Evolutionary conservation across 2,329 filamentous ascomycete genomes (phyloP).

Genomic region (Hypoxylon rubiginosum): DNA sequence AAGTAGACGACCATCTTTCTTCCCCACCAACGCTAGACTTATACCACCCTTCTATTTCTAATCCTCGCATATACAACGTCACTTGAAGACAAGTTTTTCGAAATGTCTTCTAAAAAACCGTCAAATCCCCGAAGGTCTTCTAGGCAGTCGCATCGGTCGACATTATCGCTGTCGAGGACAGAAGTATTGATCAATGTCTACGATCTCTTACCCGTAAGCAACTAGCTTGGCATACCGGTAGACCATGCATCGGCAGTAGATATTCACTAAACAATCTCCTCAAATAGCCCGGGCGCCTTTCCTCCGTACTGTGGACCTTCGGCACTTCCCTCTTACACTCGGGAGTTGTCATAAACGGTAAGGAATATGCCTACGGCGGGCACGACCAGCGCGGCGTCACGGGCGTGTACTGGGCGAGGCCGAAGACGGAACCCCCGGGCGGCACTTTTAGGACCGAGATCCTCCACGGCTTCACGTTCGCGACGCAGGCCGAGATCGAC

Average conservation of each 20-base stretch:
- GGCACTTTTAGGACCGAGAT: slow-evolving; percentile 82
- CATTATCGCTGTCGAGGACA: slow-evolving; percentile 77
- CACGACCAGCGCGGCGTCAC: slow-evolving; percentile 78
- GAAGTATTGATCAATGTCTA: slow-evolving; percentile 84
- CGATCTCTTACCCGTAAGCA: slow-evolving; percentile 76
- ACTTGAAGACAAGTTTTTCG: slow-evolving; percentile 44
- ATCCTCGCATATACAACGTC: slow-evolving; percentile 4
- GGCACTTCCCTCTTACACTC: slow-evolving; percentile 85
- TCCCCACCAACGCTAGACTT: slow-evolving; percentile 16
- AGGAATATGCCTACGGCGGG: slow-evolving; percentile 88
- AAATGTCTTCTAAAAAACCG: slow-evolving; percentile 61
- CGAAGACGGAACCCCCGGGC: slow-evolving; percentile 78
- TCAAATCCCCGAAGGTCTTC: slow-evolving; percentile 53
- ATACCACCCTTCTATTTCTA: not conserved
- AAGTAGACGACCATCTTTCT: slow-evolving; percentile 12
- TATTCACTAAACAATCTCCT: slow-evolving; percentile 20
- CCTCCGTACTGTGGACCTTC: slow-evolving; percentile 82
- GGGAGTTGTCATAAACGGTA: slow-evolving; percentile 83
- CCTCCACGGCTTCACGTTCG: slow-evolving; percentile 83
- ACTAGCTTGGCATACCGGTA: not conserved
- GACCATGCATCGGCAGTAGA: not conserved
- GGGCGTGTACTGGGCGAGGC: slow-evolving; percentile 87
- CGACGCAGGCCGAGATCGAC: slow-evolving; percentile 77
- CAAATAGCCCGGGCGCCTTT: slow-evolving; percentile 76
- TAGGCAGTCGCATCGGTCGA: slow-evolving; percentile 69